Percentiles rank a stretch among this genome's conserved stretches.
Evolutionary conservation across 2,329 filamentous ascomycete genomes (phyloP).

Genomic region (Fusarium avenaceum): DNA sequence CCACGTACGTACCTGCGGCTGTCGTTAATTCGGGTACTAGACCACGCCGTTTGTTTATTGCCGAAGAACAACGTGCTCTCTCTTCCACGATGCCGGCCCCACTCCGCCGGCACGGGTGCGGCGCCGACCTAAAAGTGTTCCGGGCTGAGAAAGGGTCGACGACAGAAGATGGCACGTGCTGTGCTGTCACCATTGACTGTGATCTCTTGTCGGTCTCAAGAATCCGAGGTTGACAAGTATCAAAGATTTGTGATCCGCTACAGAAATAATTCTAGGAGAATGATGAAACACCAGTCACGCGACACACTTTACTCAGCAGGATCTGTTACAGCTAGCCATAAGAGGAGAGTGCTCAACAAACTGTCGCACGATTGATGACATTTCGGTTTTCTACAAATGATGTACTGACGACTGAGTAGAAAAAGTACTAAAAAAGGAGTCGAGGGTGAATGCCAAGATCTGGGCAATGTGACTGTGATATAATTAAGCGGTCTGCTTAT

Average conservation of each 20-base stretch:
- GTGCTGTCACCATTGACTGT: background rate
- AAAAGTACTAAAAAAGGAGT: background rate
- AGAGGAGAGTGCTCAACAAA: slow-evolving; percentile 2
- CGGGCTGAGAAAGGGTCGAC: background rate
- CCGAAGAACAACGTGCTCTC: slow-evolving; percentile 7
- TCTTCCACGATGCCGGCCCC: slow-evolving; percentile 22
- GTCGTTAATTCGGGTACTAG: slow-evolving; percentile 5
- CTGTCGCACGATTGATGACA: slow-evolving; percentile 9
- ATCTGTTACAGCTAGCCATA: background rate
- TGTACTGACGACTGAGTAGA: background rate
- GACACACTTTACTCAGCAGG: background rate
- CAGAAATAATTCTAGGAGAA: background rate
- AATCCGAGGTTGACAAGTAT: background rate
- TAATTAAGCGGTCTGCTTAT: slow-evolving; percentile 27
- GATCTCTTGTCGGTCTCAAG: background rate
- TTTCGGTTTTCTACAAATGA: background rate
- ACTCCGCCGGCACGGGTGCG: slow-evolving; percentile 26
- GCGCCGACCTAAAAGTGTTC: slow-evolving; percentile 5
- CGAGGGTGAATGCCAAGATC: slow-evolving; percentile 17
- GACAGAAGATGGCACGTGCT: background rate
- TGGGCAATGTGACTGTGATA: slow-evolving; percentile 14
- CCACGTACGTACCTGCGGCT: background rate
- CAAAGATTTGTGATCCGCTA: background rate
- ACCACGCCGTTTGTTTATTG: slow-evolving; percentile 14
- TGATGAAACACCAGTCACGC: background rate